A percentile compares a stretch with the other conserved stretches of the same genome.
Evolutionary conservation across 495 filamentous ascomycete genomes (phyloP).

Genomic region (Penicillium bovifimosum): DNA sequence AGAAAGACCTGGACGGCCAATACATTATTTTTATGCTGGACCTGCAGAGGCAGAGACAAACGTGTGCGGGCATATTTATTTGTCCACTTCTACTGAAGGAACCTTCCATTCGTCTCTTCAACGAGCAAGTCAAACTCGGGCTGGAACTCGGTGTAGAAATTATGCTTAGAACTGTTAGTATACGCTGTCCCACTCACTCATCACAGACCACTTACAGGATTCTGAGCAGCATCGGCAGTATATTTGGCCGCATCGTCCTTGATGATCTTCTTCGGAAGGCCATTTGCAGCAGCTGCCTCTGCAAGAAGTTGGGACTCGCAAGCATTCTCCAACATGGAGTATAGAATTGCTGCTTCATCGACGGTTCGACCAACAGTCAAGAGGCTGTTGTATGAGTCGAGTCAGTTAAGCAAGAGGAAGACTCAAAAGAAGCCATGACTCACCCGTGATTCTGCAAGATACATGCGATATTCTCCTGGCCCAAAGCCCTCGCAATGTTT

Average conservation of each 20-base stretch:
- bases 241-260: constrained; percentile 32
- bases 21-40: too few relatives aligned
- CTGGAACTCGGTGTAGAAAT: constrained; percentile 44
- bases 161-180: constrained; percentile 28
- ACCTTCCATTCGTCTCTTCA: constrained; percentile 39
- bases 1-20: background rate
- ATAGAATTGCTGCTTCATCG: constrained; percentile 65
- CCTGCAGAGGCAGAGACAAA: too few relatives aligned
- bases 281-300: constrained; percentile 55
- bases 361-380: constrained; percentile 59
- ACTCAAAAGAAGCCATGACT: background rate
- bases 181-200: background rate
- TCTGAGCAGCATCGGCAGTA: constrained; percentile 38
- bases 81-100: constrained; percentile 25
- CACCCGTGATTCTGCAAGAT: constrained; percentile 66
- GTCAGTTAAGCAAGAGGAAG: background rate
- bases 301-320: constrained; percentile 63
- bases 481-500: constrained; percentile 54
- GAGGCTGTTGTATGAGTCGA: constrained; percentile 27
- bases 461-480: constrained; percentile 54
- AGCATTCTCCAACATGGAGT: constrained; percentile 58
- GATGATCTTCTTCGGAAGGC: constrained; percentile 53
- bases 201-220: constrained; percentile 26
- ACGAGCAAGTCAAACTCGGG: constrained; percentile 43
- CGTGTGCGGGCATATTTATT: too few relatives aligned